Base-by-base conservation (phyloP, 306 rosid genomes). In the Calophaca sinica region DNA sequence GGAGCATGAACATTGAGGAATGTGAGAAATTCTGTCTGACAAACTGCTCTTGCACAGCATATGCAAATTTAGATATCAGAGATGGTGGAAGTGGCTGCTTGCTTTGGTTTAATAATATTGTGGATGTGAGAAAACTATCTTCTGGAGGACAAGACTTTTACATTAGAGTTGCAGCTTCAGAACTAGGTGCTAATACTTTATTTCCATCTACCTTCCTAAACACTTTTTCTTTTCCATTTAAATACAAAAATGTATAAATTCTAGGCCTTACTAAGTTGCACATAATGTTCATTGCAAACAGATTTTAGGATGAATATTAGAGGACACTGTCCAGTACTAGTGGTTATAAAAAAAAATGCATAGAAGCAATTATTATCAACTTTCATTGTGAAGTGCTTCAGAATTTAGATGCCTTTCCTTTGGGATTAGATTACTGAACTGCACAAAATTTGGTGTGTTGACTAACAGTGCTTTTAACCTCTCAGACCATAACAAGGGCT, bases 41-140 rank as follows among this genome's bases (percentile, higher is more conserved):
- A 5, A 79, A 76, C 61, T 82, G 89, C 31, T 61, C 79, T 3
- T 82, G 85, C 64, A 58, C 62, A 33, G 88, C 86, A 32, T 85
- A 59, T 71, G 57, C 88, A 15, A 68, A 72, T 45, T 60, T 77
- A 63, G 82, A 71, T 60, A 13, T 74, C 3, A 75, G 84, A 38
- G 26, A 51, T 39, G 76, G 75, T 13, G 82, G 83, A 67, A 76
- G 78, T 62, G 90, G 90, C n/a, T 87, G 88, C 79, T 66, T 81
- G 49, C 61, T 84, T 66, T 84, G 90, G 88, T 81, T 78, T 29
- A 45, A 67, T 31, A 15, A 81, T 11, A 39, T 84, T 68, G 6
- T 76, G 32, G 86, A 84, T 9, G 8, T 76, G 10, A 81, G 60
- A 66, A 50, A 59, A 15, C 54, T 29, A 38, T 5, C 41, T n/a